A percentile compares a stretch with the other conserved stretches of the same genome.
phyloP scores from a whole-genome alignment of 176 grass and related monocot species.

The Calamus simplicifolius region DNA sequence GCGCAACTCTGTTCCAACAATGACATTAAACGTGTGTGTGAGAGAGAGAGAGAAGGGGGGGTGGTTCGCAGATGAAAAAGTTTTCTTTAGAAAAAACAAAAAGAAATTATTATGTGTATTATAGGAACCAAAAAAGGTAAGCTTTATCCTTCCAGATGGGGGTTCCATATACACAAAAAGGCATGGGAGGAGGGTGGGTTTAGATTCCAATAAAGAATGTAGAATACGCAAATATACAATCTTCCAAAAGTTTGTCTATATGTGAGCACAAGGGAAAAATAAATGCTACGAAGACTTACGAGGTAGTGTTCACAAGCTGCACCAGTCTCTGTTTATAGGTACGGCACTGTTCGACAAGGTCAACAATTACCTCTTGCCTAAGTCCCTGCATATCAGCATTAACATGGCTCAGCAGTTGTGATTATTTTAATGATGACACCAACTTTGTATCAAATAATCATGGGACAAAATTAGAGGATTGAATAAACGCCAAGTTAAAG shows the following conservation, averaged over 20 bases:
- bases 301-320: slow-evolving; percentile 66
- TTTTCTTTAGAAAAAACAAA: background rate
- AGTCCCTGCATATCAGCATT: slow-evolving; percentile 46
- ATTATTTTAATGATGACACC: no score
- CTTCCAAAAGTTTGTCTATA: background rate
- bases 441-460: no score
- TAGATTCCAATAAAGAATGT: background rate
- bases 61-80: background rate
- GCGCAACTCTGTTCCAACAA: no score
- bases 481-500: no score
- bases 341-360: slow-evolving; percentile 71
- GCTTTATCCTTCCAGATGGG: no score
- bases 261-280: background rate
- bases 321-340: slow-evolving; percentile 67
- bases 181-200: background rate
- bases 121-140: background rate
- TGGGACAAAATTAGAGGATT: no score
- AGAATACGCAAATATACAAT: background rate
- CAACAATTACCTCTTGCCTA: slow-evolving; percentile 66
- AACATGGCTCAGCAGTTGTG: no score
- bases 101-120: background rate
- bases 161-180: no score
- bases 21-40: background rate
- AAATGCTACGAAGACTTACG: slow-evolving; percentile 33
- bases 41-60: background rate